Base-by-base conservation (phyloP, 2,329 filamentous ascomycete species). In the Cytospora mali region DNA sequence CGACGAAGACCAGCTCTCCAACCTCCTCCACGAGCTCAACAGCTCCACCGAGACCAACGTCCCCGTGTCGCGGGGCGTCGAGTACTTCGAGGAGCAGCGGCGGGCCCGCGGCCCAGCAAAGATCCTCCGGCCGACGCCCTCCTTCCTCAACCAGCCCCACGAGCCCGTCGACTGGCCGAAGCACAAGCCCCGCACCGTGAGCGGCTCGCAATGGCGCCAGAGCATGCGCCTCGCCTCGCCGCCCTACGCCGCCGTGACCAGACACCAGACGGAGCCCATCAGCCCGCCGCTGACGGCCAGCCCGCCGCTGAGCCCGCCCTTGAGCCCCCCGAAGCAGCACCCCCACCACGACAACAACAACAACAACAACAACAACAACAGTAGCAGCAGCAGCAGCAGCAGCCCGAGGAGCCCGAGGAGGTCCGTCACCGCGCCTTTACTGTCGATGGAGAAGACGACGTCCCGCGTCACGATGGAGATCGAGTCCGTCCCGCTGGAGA, bases 11-110 rank as follows among this genome's bases (percentile, higher is more conserved):
- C 71, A 72, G 64, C 67, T 72, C 52, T 66, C 70, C 51, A 21
- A 61, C 14, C 65, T 72, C 21, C 68, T 72, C 52, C 68, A 66
- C 52, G 70, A 72, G 58, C 68, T 69, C 64, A 71, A 72, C 62
- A 68, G 67, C 50, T 68, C 69, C 35, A 62, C 66, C 53, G 50
- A 68, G 23, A 65, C 68, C 64, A 71, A 72, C 61, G 68, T 72
- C 13, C 62, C 68, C 6, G 71, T 72, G 6, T 62, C 69, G 18
- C 65, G 69, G 64, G 71, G 67, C 31, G 71, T 72, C 61, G 68
- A 71, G 46, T 64, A 70, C 55, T 72, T 72, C 59, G 68, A 67
- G 28, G 61, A 63, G 53, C 61, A 65, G 39, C 53, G 64, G 42
- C 61, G 49, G 16, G 23, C 54, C 31, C 28, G 31, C 10, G 48